Base-by-base conservation (phyloP, 768 basidiomycete genomes). In the Glaciozyma martinii region DNA sequence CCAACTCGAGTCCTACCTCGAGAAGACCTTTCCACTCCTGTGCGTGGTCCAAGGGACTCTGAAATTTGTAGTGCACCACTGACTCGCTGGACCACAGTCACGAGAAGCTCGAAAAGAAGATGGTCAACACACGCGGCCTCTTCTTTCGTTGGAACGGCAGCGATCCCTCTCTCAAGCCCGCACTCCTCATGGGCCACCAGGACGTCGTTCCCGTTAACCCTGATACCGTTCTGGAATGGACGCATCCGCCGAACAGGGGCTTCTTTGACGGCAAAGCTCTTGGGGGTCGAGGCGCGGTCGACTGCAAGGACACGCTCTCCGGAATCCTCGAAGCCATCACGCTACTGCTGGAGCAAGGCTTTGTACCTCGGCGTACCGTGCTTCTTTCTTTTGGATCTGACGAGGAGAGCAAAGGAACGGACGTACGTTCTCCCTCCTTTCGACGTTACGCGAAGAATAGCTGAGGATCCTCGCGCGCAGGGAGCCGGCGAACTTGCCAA, bases 71-170 rank as follows among this genome's bases (percentile, higher is more conserved):
- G 7, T 16, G 5, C 16, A 46, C 16, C 5, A 4, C 18, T 23
- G 15, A 46, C 15, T 8, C 7, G 6, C 23, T 23, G 3, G 15
- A 4, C 5, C 23, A 18, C 44, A 46, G 44, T 19, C 83, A 88
- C 74, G 57, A 78, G 30, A 80, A 76, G 19, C 79, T 89, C 55
- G 73, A 78, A 37, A 78, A 86, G 65, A 84, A 83, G 12, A 84
- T 83, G 69, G 83, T 90, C 74, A 90, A 90, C 75, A 87, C 83
- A 0, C 86, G 87, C 70, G 88, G 82, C 0, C 79, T 89, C 29
- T 75, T 87, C 15, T 88, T 82, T 73, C 81, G 83, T 56, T 89
- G 87, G 87, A 76, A 79, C 60, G 88, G 88, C 3, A 80, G 82
- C 4, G 80, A 88, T 70, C 59, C 75, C 15, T 77, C 80, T 1